Base-by-base conservation (phyloP, 257 asterid genomes). In the Rehmannia glutinosa region DNA sequence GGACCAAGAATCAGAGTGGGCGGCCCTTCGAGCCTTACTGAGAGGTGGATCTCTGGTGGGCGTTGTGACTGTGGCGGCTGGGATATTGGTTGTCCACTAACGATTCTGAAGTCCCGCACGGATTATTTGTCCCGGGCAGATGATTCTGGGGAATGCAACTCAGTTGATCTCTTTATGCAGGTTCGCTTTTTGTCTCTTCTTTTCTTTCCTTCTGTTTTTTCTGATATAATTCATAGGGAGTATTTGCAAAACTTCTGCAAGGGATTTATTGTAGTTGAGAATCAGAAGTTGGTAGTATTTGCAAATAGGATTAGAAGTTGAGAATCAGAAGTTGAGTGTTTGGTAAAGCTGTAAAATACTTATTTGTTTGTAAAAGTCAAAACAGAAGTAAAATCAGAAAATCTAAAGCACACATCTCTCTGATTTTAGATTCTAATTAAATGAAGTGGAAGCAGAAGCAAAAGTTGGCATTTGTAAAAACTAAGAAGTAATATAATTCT, bases 31-130 rank as follows among this genome's bases (percentile, higher is more conserved):
- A 79, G 86, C 72, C 92, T 91, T 25, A 49, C 77, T 3, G 95
- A 91, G 36, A 77, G 99, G 68, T 94, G 96, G 97, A 73, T 50
- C 54, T 84, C 91, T 0, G 93, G 93, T 15, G 98, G 99, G 25
- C 68, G 9, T 6, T 94, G 99, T 52, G 97, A 94, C 33, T 94
- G 99, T 72, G 99, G 98, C 11, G 99, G 98, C 33, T 94, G 99
- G 99, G 99, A 94, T 46, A 20, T 70, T 2, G 99, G 97, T 19
- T 94, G 99, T 71, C 95, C 97, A 0, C 71, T 94, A 33, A 81
- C 96, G 1, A 55, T 94, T 28, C 86, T 94, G 58, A 78, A 78
- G 28, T 68, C 86, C 59, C 46, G 62, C 61, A 10, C 43, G 0
- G 86, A 75, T 23, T 59, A 43, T 45, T 75, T 70, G 19, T 70